phyloP scores from a whole-genome alignment of 768 basidiomycete species.

The Pisolithus orientalis region DNA sequence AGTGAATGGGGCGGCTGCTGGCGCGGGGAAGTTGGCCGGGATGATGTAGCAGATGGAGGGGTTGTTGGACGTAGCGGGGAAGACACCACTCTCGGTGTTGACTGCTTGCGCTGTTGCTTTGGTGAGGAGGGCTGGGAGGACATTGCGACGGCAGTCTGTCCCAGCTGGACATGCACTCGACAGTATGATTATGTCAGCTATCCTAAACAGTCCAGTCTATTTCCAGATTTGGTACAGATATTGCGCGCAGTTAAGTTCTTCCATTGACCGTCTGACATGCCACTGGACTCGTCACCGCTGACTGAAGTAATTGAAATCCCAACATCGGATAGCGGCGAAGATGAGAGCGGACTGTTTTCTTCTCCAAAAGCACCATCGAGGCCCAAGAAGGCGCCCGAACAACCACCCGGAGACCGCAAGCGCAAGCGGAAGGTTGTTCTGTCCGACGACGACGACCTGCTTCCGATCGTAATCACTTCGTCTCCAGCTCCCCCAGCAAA shows the following conservation, averaged over 20 bases:
- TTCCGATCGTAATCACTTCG: not conserved
- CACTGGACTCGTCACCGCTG: no score
- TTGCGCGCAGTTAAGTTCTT: no score
- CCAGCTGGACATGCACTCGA: no score
- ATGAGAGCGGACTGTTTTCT: no score
- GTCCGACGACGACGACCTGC: slow-evolving; percentile 19
- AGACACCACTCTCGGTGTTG: slow-evolving; percentile 30
- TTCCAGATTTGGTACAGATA: no score
- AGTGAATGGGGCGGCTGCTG: slow-evolving; percentile 18
- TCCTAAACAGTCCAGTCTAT: no score
- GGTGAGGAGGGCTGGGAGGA: slow-evolving; percentile 12
- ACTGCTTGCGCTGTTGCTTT: slow-evolving; percentile 14
- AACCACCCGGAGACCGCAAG: slow-evolving; percentile 18
- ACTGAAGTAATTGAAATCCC: no score
- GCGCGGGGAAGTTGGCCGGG: slow-evolving; percentile 10
- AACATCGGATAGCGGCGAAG: no score
- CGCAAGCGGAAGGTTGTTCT: slow-evolving; percentile 22
- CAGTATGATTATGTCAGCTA: no score
- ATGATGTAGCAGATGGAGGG: slow-evolving; percentile 20
- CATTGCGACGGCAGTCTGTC: not conserved
- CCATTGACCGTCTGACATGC: no score
- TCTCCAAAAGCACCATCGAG: slow-evolving; percentile 19
- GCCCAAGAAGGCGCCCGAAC: slow-evolving; percentile 17
- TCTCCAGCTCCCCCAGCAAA: not conserved
- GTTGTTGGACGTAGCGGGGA: slow-evolving; percentile 43